Evolutionary conservation across 2,329 filamentous ascomycete species (phyloP), one percentile per base, ranked within the genome.

Genomic region (Neonectria coccinea): DNA sequence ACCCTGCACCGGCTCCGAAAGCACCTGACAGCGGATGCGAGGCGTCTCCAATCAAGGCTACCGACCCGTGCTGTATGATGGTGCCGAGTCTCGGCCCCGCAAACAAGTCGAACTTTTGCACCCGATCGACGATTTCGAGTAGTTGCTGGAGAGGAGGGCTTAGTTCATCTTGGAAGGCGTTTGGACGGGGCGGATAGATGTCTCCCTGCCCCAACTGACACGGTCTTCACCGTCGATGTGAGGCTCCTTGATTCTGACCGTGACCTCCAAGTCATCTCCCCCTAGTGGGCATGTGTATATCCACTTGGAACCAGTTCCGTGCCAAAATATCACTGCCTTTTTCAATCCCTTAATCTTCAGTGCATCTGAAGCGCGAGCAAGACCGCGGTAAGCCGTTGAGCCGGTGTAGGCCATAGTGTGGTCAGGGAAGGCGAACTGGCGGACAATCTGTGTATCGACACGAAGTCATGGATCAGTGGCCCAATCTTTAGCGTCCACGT

Each of bases 381-480:
- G 9, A 22, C 47, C 22, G 16, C 56, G 56, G 11, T 59, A 59
- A n/a, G 36, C 48, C 3, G 27, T 20, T 9, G 18, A 14, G 9
- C 56, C 56, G 22, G 33, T 44, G 14, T 22, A 77, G 67, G 2
- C 67, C 41, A 84, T 78, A 2, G 70, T 68, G 65, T 84, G 81
- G 0, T 77, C 74, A 1, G 79, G 79, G 47, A 81, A 82, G 0
- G 79, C 71, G n/a, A 75, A 67, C 29, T 79, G 74, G 6, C 56
- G 56, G 10, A 51, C 42, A 14, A 33, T 57, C 81, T 74, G 11
- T 12, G 31, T 12, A 12, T 33, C 31, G 33, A 16, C 12, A 36
- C 12, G 5, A 36, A 36, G 33, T 2, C 33, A 36, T 11, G 33
- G 33, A 36, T 36, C 14, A 36, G 33, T 16, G 14, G 5, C 16